Base-by-base conservation (phyloP, 2,329 filamentous ascomycete genomes). In the Apiospora phragmitis region DNA sequence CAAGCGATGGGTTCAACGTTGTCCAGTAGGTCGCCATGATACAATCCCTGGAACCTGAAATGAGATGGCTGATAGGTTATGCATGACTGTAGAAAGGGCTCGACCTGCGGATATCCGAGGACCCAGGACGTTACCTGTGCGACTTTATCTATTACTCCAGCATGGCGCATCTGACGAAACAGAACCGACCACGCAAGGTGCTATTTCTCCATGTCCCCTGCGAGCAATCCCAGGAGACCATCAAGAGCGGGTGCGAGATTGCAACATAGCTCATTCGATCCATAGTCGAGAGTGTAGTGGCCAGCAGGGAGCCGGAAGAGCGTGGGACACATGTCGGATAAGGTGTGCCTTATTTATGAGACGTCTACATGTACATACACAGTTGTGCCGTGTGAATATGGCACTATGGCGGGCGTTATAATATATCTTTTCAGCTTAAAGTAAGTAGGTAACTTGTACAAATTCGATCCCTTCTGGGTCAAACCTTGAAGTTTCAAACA, bases 101-200 rank as follows among this genome's bases (percentile, higher is more conserved):
- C 67, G 84, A 87, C 72, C 79, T 90, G 9, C 85, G 89, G 42
- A 83, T 92, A 49, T 94, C 91, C 0, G 86, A 90, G 59, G 91
- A 95, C 74, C 89, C 93, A 0, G 93, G 93, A 3, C 87, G 87
- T 26, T 95, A 92, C 79, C 84, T 94, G 21, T 95, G 93, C 80
- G 93, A 95, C 78, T 95, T 93, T 77, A 94, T 92, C 74, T 93
- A 92, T 80, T 94, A 90, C 80, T 90, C 89, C 8, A 92, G 90
- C 72, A 79, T 94, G 74, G 85, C 91, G 26, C 82, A 90, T 71
- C 81, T 90, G 45, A 83, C 82, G 75, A 87, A 85, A 77, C 79
- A 83, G 65, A 76, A 83, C 62, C 78, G 84, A 71, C 80, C 82
- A 26, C 82, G 82, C 70, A 86, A 86, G 70, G 89, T 92, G 6